Conservation (phyloP, 768 basidiomycete species). For the Amanita jacksonii region DNA sequence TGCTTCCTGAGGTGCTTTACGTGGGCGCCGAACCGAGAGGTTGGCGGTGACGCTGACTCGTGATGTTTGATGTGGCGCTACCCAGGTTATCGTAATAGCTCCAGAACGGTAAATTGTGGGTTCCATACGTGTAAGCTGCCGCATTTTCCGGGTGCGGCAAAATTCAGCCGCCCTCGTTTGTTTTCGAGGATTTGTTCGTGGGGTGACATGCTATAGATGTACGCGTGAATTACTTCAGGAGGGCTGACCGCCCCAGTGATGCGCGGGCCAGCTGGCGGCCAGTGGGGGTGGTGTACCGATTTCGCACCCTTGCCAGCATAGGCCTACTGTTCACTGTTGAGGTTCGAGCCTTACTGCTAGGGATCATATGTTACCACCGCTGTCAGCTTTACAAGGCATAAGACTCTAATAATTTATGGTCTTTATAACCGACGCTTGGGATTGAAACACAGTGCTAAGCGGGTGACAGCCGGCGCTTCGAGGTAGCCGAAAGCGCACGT, state of each 20-base stretch:
- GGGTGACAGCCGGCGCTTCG: too few species aligned
- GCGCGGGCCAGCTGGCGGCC: conserved; percentile 1
- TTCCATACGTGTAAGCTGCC: conserved; percentile 38
- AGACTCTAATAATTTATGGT: too few species aligned
- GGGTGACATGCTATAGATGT: conserved; percentile 35
- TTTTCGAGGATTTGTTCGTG: conserved; percentile 28
- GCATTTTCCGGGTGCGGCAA: conserved; percentile 21
- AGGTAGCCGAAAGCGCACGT: too few species aligned
- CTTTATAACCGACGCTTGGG: too few species aligned
- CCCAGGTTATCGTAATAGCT: conserved; percentile 27
- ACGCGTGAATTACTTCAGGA: background rate
- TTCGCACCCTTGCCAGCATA: too few species aligned
- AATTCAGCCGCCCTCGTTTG: background rate
- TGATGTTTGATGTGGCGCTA: conserved; percentile 23
- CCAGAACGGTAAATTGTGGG: conserved; percentile 27
- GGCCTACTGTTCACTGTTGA: too few species aligned
- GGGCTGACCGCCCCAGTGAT: background rate
- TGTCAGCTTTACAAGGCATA: too few species aligned
- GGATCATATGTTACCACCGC: too few species aligned
- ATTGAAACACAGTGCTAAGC: too few species aligned
- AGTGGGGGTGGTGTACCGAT: conserved; percentile 11
- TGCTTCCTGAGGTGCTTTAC: too few species aligned
- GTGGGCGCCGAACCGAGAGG: too few species aligned
- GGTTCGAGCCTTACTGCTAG: too few species aligned
- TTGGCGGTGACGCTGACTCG: conserved; percentile 40